Evolutionary conservation across 2,329 filamentous ascomycete genomes (phyloP).

Genomic region (Madurella fahalii): DNA sequence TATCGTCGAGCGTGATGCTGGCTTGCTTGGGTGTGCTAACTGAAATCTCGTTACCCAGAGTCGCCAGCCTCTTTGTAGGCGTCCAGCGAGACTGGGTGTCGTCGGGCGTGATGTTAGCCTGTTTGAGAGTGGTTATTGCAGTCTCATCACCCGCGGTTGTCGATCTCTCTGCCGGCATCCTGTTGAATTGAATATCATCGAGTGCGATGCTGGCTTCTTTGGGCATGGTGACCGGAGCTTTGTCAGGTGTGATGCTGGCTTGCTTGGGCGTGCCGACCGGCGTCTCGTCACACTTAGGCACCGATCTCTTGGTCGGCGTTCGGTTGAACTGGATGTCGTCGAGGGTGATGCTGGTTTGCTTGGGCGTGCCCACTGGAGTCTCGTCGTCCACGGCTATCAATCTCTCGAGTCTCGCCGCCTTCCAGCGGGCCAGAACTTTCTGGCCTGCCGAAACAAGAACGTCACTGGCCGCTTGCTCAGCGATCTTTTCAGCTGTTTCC

Average conservation of each 20-base stretch:
- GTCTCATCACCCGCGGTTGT: background rate
- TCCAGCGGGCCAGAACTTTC: constrained; percentile 8
- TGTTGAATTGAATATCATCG: background rate
- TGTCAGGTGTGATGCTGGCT: no score
- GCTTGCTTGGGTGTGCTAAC: background rate
- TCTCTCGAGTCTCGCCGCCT: constrained; percentile 3
- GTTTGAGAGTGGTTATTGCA: no score
- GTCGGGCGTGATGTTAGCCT: background rate
- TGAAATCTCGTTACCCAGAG: no score
- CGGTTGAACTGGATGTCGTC: background rate
- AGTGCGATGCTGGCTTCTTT: no score
- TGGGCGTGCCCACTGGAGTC: no score
- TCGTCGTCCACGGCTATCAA: background rate
- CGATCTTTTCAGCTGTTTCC: constrained; percentile 8
- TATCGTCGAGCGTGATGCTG: background rate
- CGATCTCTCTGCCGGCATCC: background rate
- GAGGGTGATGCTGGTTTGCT: background rate
- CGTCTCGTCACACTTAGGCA: background rate
- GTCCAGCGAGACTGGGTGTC: background rate
- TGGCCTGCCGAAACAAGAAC: background rate
- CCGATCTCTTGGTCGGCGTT: background rate
- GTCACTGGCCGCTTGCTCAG: constrained; percentile 6
- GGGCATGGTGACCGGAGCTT: background rate
- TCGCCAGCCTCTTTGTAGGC: background rate
- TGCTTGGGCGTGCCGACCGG: no score